phyloP scores from a whole-genome alignment of 305 asterid genomes.

The Solanum chacoense region DNA sequence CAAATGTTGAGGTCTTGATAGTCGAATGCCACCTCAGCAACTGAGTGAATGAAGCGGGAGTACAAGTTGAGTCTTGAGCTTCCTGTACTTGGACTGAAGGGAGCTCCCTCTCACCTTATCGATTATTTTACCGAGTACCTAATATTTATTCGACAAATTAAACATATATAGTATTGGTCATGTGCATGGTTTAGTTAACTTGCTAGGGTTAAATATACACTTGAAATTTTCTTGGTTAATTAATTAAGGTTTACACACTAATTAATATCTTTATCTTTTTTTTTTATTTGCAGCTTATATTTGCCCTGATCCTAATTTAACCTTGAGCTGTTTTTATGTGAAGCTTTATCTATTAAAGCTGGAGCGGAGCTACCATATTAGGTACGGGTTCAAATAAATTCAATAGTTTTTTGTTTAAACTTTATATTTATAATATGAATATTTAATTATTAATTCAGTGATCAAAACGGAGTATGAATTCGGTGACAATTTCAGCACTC shows the following conservation, averaged over 20 bases:
- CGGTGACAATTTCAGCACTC: background rate
- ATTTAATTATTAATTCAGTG: background rate
- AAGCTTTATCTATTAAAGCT: background rate
- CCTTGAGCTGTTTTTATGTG: background rate
- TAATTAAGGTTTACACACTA: background rate
- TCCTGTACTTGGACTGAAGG: slow-evolving; percentile 99
- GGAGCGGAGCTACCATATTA: background rate
- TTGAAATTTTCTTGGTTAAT: background rate
- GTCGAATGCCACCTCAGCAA: slow-evolving; percentile 12
- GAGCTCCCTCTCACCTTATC: slow-evolving; percentile 69
- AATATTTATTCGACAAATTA: background rate
- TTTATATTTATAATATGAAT: background rate
- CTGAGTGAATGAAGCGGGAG: slow-evolving; percentile 96
- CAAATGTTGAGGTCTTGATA: slow-evolving; percentile 39
- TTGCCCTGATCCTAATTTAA: background rate
- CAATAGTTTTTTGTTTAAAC: background rate
- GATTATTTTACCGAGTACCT: background rate
- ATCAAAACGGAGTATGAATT: background rate
- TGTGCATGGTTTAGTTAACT: background rate
- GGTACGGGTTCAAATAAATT: background rate
- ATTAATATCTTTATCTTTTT: background rate
- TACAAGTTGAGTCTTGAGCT: slow-evolving; percentile 46
- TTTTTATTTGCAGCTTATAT: background rate
- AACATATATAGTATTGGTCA: background rate
- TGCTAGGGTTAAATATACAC: background rate